Conservation (phyloP, 306 rosid genomes). For the Arachis hypogaea region DNA sequence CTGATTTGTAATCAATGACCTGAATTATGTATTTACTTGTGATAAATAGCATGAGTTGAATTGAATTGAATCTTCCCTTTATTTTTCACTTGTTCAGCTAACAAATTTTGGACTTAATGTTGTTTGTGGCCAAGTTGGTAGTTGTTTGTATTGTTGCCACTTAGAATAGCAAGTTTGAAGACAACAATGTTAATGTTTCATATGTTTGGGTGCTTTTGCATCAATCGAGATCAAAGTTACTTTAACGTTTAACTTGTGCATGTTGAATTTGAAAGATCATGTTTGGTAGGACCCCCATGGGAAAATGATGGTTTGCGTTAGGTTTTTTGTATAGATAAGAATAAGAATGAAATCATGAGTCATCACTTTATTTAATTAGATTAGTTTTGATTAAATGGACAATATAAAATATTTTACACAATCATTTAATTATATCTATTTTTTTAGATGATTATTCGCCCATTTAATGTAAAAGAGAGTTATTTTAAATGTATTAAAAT, state of each 20-base stretch:
- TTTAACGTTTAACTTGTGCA: not conserved
- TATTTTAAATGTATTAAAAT: no score
- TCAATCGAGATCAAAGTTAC: not conserved
- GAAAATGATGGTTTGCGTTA: not conserved
- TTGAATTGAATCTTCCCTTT: constrained; percentile 2
- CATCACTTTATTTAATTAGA: no score
- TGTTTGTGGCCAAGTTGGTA: not conserved
- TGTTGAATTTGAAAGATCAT: not conserved
- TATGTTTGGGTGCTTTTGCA: not conserved
- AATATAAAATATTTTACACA: no score
- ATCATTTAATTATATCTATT: no score
- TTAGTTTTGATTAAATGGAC: no score
- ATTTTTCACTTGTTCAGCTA: not conserved
- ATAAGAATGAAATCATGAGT: not conserved
- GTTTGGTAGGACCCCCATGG: not conserved
- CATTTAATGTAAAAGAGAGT: no score
- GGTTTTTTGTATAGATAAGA: not conserved
- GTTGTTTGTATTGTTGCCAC: not conserved
- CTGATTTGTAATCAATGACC: constrained; percentile 20
- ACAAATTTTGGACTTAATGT: not conserved
- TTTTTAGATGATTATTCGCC: no score
- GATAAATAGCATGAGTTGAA: constrained; percentile 25
- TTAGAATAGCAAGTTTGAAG: not conserved
- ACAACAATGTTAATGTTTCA: not conserved
- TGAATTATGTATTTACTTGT: constrained; percentile 9